Conservation (phyloP, 768 basidiomycete species). For the Gloeophyllum trabeum region DNA sequence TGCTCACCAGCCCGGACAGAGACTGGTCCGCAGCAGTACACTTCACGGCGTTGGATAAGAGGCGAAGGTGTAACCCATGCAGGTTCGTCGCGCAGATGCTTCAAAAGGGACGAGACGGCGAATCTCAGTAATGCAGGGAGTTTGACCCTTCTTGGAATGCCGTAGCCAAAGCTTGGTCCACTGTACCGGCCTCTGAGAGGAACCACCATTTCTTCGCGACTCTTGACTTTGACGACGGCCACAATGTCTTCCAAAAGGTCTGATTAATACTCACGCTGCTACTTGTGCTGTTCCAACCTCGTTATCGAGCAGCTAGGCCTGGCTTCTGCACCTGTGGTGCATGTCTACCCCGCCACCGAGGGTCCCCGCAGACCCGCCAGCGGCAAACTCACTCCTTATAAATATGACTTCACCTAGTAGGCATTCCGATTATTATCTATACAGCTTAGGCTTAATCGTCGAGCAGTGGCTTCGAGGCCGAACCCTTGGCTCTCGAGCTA, state of each 20-base stretch:
- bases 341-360: constrained; percentile 60
- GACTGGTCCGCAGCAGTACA: constrained; percentile 84
- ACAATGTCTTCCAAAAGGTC: constrained; percentile 74
- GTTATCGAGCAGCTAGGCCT: constrained; percentile 53
- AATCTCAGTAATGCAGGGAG: constrained; percentile 39
- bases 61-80: constrained; percentile 88
- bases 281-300: background rate
- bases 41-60: constrained; percentile 76
- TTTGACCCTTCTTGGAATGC: constrained; percentile 79
- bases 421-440: too few species aligned
- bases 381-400: constrained; percentile 42
- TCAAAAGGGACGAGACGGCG: too few species aligned
- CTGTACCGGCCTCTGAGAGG: constrained; percentile 44
- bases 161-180: constrained; percentile 78
- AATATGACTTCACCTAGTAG: constrained; percentile 75
- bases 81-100: constrained; percentile 38
- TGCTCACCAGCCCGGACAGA: constrained; percentile 64
- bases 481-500: constrained; percentile 64
- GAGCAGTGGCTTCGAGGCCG: constrained; percentile 73
- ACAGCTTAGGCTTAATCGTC: background rate
- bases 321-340: constrained; percentile 74
- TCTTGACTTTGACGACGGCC: constrained; percentile 76
- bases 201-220: constrained; percentile 88
- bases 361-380: constrained; percentile 56
- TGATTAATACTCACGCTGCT: constrained; percentile 1